phyloP scores from a whole-genome alignment of 495 filamentous ascomycete species.

The Podospora pseudopauciseta region DNA sequence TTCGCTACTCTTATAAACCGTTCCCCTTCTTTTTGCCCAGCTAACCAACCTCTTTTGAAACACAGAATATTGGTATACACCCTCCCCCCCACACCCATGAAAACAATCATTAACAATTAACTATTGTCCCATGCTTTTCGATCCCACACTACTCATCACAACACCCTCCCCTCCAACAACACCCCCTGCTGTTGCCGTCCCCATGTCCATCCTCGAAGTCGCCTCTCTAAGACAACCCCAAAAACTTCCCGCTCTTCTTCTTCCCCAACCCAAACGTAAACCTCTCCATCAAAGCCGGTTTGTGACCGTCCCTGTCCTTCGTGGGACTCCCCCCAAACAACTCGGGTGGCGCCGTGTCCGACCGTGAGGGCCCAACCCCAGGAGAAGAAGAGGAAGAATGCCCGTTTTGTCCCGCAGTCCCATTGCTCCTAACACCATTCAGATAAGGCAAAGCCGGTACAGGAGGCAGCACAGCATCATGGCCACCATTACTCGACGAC shows the following conservation, averaged over 20 bases:
- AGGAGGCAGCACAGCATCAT: background rate
- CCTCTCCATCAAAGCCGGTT: slow-evolving; percentile 42
- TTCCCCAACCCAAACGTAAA: slow-evolving; percentile 57
- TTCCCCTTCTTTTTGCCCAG: no score
- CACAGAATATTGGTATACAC: no score
- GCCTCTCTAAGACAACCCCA: slow-evolving; percentile 24
- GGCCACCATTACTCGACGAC: slow-evolving; percentile 2
- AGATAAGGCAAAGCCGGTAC: background rate
- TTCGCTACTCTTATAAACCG: no score
- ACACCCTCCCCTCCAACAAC: background rate
- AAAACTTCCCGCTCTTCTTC: slow-evolving; percentile 54
- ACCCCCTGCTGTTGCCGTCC: background rate
- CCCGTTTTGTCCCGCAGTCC: background rate
- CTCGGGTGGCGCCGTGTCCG: slow-evolving; percentile 7
- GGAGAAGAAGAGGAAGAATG: background rate
- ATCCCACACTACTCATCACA: background rate
- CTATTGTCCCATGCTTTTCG: background rate
- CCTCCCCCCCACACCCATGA: background rate
- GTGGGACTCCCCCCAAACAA: slow-evolving; percentile 10
- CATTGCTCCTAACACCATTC: slow-evolving; percentile 11
- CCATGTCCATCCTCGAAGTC: background rate
- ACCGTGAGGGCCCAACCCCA: background rate
- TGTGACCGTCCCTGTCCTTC: slow-evolving; percentile 25
- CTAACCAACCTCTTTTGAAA: no score
- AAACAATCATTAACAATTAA: background rate